Evolutionary conservation across 2,329 filamentous ascomycete genomes (phyloP), one percentile per base, ranked within the genome.

Genomic region (Colletotrichum orbiculare): DNA sequence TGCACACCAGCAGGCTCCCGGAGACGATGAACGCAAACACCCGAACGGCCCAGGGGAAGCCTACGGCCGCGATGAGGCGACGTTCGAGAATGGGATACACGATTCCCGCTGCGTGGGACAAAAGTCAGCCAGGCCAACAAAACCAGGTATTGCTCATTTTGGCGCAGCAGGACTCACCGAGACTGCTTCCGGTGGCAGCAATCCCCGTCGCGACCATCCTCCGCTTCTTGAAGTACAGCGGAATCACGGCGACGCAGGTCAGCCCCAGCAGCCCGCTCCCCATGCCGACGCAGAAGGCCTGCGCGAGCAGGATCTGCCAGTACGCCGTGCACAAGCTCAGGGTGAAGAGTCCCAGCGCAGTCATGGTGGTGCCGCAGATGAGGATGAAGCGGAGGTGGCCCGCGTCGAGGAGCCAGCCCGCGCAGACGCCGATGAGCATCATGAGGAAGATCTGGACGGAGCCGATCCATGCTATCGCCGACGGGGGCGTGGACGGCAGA

Each of bases 261-360:
- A 78, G 60, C 52, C 80, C 83, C 4, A 81, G 50, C 9, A 76
- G 69, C 4, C 82, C 80, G 8, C 72, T 74, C 2, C 83, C 84
- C 1, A 82, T 66, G 6, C 84, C 84, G 34, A 82, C 69, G 53
- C 77, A 80, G 37, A 83, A 67, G 2, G 80, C 81, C 66, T 84
- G 82, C 1, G 80, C 71, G 0, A 85, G 72, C 1, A 85, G 52
- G 0, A 80, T 70, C 66, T 85, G 80, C 75, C 76, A 85, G 71
- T 82, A 84, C 2, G 70, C 64, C 0, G 67, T 74, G n/a, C 69
- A 72, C 0, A 81, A 60, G 25, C 70, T 74, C 1, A 74, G 69
- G 75, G 79, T 81, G 73, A 85, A 82, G 68, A 82, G 74, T 2
- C 83, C 83, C 12, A 85, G 74, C 6, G 82, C 77, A 6, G 81